Evolutionary conservation across 164 flowering plant genomes (phyloP).

Genomic region (Magnolia officinalis): DNA sequence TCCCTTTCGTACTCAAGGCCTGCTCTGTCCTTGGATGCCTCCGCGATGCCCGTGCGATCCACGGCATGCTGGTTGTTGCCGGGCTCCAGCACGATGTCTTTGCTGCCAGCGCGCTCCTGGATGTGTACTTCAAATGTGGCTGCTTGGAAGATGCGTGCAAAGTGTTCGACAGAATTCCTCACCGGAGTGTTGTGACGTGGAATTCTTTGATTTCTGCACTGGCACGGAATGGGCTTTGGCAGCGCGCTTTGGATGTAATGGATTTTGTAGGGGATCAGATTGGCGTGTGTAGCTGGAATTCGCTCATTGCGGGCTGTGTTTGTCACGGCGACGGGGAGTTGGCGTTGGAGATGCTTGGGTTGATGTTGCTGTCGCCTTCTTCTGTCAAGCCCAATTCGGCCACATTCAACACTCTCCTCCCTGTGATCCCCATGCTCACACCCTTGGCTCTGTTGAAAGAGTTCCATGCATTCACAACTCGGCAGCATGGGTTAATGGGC

Average conservation of each 20-base stretch:
- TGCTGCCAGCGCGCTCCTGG: slow-evolving; percentile 23
- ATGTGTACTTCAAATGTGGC: slow-evolving; percentile 21
- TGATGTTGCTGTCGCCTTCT: slow-evolving; percentile 10
- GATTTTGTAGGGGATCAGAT: slow-evolving; percentile 17
- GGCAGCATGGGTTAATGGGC: slow-evolving; percentile 11
- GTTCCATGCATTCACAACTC: slow-evolving; percentile 22
- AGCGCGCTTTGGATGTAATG: slow-evolving; percentile 16
- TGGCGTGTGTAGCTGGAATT: slow-evolving; percentile 26
- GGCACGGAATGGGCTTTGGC: slow-evolving; percentile 23
- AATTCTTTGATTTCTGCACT: slow-evolving; percentile 24
- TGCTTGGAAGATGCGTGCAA: slow-evolving; percentile 17
- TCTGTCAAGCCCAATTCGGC: slow-evolving; percentile 20
- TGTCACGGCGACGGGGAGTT: slow-evolving; percentile 18
- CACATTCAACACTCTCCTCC: slow-evolving; percentile 23
- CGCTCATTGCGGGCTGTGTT: slow-evolving; percentile 30
- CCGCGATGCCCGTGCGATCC: slow-evolving; percentile 14
- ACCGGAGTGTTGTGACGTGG: slow-evolving; percentile 26
- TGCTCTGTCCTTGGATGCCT: slow-evolving; percentile 12
- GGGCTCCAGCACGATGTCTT: slow-evolving; percentile 21
- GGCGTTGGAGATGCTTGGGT: slow-evolving; percentile 23
- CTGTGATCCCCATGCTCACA: slow-evolving; percentile 8
- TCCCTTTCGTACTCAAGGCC: slow-evolving; percentile 27
- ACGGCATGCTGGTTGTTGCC: slow-evolving; percentile 23
- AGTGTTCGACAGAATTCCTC: slow-evolving; percentile 29
- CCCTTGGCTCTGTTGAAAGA: slow-evolving; percentile 19